Base-by-base conservation (phyloP, 148 eudicot species). In the Vaccinium macrocarpon region DNA sequence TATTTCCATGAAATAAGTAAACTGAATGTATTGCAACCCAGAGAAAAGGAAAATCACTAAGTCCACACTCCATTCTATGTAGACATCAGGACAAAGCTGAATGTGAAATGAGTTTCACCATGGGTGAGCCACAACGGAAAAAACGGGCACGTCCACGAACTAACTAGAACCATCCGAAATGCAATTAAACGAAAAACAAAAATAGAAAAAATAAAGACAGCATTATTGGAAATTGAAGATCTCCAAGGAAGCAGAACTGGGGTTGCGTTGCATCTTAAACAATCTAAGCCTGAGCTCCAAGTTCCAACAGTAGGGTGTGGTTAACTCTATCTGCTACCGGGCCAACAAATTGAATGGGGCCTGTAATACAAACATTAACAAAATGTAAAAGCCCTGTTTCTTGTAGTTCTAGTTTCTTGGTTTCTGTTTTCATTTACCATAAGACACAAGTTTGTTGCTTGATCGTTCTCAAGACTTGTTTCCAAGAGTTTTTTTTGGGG, bases 331-430 rank as follows among this genome's bases (percentile, higher is more conserved):
- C 91, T 42, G 98, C 85, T 83, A 89, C 86, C 21, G 98, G 96
- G 46, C 98, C 98, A 76, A 85, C 81, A 81, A 95, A 94, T 84
- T 95, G 98, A 87, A 95, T 90, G 13, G 98, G 98, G 59, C 98
- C 98, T 95, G 90, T 51, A 79, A 84, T 5, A 74, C 13, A 76
- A 66, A 15, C 46, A 42, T 8, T 0, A 71, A 21, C 18, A n/a
- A 66, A 56, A 48, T 19, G 53, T 56, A 72, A 35, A 42, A 68
- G 16, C 42, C 73, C 73, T 68, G 73, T 13, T 29, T 68, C 18
- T 7, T 23, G 15, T 23, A 23, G 71, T 64, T 64, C 46, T 35
- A 2, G 38, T 35, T 35, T 68, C 73, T 68, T 68, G 42, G 35
- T 68, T 68, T 68, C 73, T 66, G 38, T 25, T 66, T 25, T 11